Base-by-base conservation (phyloP, 208 protist species). In the Trypanosoma cruzi region DNA sequence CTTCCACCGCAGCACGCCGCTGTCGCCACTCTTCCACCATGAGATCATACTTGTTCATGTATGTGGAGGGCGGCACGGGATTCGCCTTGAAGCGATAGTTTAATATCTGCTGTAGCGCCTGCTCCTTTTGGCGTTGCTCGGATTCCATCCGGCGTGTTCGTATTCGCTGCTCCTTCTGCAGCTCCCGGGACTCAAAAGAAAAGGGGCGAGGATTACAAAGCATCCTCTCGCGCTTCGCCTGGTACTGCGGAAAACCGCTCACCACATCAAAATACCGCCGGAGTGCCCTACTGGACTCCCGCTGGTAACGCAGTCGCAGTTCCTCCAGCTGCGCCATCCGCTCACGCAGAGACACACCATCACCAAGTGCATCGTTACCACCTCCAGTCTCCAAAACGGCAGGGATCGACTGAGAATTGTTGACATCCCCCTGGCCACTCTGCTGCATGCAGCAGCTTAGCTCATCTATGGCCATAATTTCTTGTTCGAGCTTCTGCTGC, bases 11-110 rank as follows among this genome's bases (percentile, higher is more conserved):
- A 18, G 82, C 81, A 73, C 91, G 90, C 40, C 88, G 84, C 78
- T 91, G 81, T 11, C 85, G 82, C 91, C 91, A 96, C 75, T 96
- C 91, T 72, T 94, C 85, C 42, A 96, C 82, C 91, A 96, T 96
- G 29, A 96, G 58, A 42, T 85, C 88, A 54, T 96, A 96, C 74
- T 94, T 94, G 67, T 90, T 89, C 78, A 96, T 86, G 68, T 92
- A 96, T 18, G 91, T 96, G 14, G 80, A 85, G 0, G 91, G 77
- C 11, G 91, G 91, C 50, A 96, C 91, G 7, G 87, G 87, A 50
- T 65, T 85, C 13, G 86, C 80, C 28, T 64, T 80, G 46, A 90
- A 86, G 1, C 69, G 76, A 0, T 69, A 56, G 26, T 79, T 75
- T n/a, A 62, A 70, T 44, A 24, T 52, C 62, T 66, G 55, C 59